phyloP scores from a whole-genome alignment of 306 rosid genomes.

The Fragaria nilgerrensis region DNA sequence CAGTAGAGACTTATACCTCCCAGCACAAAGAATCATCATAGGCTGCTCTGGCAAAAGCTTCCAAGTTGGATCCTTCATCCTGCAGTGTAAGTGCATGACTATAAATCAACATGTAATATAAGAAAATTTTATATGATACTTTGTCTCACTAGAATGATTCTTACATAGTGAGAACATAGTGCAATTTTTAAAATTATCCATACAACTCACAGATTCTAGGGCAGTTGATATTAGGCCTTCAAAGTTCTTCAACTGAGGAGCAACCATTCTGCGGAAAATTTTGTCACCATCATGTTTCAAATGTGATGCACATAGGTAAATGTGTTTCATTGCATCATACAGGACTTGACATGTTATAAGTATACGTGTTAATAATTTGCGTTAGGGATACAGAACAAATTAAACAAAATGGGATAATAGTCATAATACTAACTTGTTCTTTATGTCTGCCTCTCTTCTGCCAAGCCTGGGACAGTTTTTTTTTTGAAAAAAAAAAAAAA shows the following conservation, averaged over 20 bases:
- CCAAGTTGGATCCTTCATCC: constrained; percentile 51
- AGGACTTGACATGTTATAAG: background rate
- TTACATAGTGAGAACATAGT: background rate
- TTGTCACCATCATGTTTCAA: constrained; percentile 10
- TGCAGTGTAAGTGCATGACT: constrained; percentile 23
- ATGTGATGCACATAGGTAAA: constrained; percentile 5
- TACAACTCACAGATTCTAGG: constrained; percentile 40
- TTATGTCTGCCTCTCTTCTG: constrained; percentile 71
- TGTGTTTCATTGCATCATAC: constrained; percentile 2
- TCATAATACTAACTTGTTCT: constrained; percentile 54
- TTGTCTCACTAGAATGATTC: background rate
- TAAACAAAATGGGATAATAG: no score
- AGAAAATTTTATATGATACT: background rate
- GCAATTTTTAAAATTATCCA: constrained; percentile 10
- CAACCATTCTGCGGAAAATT: constrained; percentile 42
- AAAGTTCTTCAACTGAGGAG: constrained; percentile 50
- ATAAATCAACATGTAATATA: background rate
- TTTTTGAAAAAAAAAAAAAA: no score
- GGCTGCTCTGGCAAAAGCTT: constrained; percentile 28
- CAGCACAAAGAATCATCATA: constrained; percentile 53
- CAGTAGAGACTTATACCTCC: constrained; percentile 40
- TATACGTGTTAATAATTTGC: no score
- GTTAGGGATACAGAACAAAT: no score
- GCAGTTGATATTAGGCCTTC: constrained; percentile 51
- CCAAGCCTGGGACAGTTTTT: constrained; percentile 65